Base-by-base conservation (phyloP, 202 grass and related monocot genomes). In the Cymbopogon flexuosus region DNA sequence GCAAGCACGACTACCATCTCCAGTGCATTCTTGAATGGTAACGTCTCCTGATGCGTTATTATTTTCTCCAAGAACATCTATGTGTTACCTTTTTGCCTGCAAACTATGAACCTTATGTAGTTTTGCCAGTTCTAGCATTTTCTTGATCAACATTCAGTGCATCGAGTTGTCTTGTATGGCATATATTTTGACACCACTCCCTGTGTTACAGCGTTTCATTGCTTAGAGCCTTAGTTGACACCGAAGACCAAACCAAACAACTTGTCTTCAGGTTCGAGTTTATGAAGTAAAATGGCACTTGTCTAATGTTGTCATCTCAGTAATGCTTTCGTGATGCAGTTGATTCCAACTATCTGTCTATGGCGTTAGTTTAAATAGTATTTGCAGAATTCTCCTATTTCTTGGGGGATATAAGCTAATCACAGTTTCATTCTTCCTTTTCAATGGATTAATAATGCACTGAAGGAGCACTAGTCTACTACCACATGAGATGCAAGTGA, bases 11-110 rank as follows among this genome's bases (percentile, higher is more conserved):
- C 51, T 96, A 87, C 80, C 93, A 96, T 82, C 88, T 96, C 19
- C 93, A 96, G 62, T 93, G 93, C 70, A 90, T 96, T 88, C 84
- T 96, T 80, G 93, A 96, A 84, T 96, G 93, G 93, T 96, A 96
- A 46, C 39, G 13, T 64, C 51, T 51, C 61, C 64, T 59, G 18
- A 22, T 65, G 18, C 65, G 24, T 8, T 13, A 36, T 6, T 11
- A 11, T 73, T 51, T 57, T 13, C 8, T 45, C 47, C n/a, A 22
- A 60, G 22, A 60, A 27, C 22, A 24, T 27, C 57, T 27, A 24
- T 1, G 21, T 10, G 3, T 24, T 23, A 19, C 51, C 51, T 57
- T 58, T 58, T 23, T 23, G 19, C 21, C 8, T 23, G 54, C 54
- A 23, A 58, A 11, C 39, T 23, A 2, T 59, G 10, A 3, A 36